Conservation (phyloP, 2,329 filamentous ascomycete species). For the Dothistroma septosporum region DNA sequence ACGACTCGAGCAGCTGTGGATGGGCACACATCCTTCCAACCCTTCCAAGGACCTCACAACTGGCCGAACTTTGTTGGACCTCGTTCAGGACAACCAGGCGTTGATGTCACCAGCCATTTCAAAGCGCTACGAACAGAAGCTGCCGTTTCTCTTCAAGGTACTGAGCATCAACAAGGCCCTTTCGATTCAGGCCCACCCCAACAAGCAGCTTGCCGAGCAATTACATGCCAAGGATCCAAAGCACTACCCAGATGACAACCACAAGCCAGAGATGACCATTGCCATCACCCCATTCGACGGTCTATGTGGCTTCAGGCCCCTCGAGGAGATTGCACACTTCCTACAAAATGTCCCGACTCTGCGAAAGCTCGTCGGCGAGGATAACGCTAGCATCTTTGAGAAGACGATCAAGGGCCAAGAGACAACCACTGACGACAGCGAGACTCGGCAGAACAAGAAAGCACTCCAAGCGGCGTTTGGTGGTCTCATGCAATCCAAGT, state of each 20-base stretch:
- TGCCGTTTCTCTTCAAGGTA: constrained; percentile 97
- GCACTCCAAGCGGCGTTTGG: constrained; percentile 72
- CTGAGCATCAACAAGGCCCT: constrained; percentile 93
- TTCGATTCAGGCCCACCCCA: constrained; percentile 83
- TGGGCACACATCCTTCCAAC: constrained; percentile 96
- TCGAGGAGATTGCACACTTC: constrained; percentile 83
- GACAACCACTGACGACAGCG: constrained; percentile 44
- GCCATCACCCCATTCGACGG: constrained; percentile 95
- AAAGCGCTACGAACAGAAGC: constrained; percentile 70
- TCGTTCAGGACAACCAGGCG: constrained; percentile 80
- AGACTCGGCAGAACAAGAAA: constrained; percentile 62
- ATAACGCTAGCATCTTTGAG: constrained; percentile 45
- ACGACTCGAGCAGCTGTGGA: constrained; percentile 69
- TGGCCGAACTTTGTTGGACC: constrained; percentile 77
- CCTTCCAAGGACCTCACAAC: constrained; percentile 86
- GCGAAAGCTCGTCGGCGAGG: constrained; percentile 46
- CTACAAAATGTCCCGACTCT: constrained; percentile 59
- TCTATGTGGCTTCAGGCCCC: constrained; percentile 87
- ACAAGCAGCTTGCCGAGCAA: constrained; percentile 74
- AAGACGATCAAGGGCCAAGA: constrained; percentile 50
- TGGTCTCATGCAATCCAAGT: constrained; percentile 72
- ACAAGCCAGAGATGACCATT: constrained; percentile 99
- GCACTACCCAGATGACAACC: constrained; percentile 98
- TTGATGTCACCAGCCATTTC: constrained; percentile 71
- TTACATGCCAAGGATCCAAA: constrained; percentile 80